Evolutionary conservation across 495 filamentous ascomycete genomes (phyloP).

Genomic region (Penicillium macrosclerotiorum): DNA sequence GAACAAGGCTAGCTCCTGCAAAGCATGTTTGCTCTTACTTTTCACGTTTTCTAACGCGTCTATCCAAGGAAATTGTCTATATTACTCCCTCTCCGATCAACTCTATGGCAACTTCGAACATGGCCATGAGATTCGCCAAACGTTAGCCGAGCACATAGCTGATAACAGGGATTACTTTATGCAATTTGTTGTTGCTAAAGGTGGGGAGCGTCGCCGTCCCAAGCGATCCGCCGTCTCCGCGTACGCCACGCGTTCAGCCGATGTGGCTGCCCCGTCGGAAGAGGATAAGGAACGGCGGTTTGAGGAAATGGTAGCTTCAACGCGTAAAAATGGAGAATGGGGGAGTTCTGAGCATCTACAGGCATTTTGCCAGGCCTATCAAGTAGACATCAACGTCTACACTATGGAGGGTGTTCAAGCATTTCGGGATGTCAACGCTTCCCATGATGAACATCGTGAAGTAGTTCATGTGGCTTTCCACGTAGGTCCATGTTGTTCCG

Average conservation of each 20-base stretch:
- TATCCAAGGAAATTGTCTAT: slow-evolving; percentile 67
- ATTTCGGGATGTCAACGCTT: slow-evolving; percentile 48
- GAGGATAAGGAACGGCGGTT: slow-evolving; percentile 63
- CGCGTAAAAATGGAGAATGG: slow-evolving; percentile 62
- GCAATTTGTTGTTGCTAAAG: slow-evolving; percentile 60
- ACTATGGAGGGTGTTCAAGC: slow-evolving; percentile 45
- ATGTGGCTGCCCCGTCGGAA: slow-evolving; percentile 42
- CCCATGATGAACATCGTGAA: slow-evolving; percentile 38
- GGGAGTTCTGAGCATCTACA: slow-evolving; percentile 72
- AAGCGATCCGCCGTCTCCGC: slow-evolving; percentile 53
- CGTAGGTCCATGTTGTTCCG: slow-evolving; percentile 49
- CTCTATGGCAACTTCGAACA: slow-evolving; percentile 61
- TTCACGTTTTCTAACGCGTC: slow-evolving; percentile 19
- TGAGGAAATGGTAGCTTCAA: slow-evolving; percentile 57
- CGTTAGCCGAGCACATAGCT: slow-evolving; percentile 62
- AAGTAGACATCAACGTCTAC: slow-evolving; percentile 64
- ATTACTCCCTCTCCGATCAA: slow-evolving; percentile 76
- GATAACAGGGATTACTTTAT: slow-evolving; percentile 62
- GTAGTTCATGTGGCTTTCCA: slow-evolving; percentile 69
- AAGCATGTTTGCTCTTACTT: background rate
- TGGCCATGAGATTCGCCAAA: slow-evolving; percentile 57
- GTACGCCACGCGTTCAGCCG: slow-evolving; percentile 37
- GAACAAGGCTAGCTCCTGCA: too few species aligned
- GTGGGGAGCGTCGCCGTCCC: slow-evolving; percentile 61
- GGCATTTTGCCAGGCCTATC: slow-evolving; percentile 63